Evolutionary conservation across 345 rosid species (phyloP), one percentile per base, ranked within the genome.

Genomic region (Theobroma cacao): DNA sequence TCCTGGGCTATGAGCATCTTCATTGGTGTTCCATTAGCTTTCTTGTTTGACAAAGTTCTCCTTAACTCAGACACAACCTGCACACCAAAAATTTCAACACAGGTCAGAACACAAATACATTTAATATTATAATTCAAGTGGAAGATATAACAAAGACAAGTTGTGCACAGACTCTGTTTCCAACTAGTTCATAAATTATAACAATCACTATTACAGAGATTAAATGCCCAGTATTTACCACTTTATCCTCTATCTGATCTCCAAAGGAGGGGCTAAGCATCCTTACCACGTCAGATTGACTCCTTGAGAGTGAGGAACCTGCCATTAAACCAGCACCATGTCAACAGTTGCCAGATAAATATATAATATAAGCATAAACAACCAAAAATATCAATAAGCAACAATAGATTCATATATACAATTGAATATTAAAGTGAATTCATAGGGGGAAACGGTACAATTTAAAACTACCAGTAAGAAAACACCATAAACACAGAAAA

Each of bases 1-100:
- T 94, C 98, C 79, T 86, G 91, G 50, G 92, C 97, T 66, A 94
- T 86, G 69, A 96, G 92, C 66, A 86, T 89, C 90, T 94, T 96
- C 87, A 91, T 92, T 17, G 95, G 93, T 58, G 95, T 93, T 53
- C 86, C 92, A 75, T 75, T 85, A 13, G 83, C 85, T 81, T 86
- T 91, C 82, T 81, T 89, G 81, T 84, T 80, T 30, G 90, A 89
- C 74, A 88, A 87, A 86, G 82, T 81, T 91, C 91, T 90, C 78
- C 84, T 85, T 48, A 84, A 79, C 80, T 90, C 90, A 31, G 90
- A 80, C 31, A 89, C 84, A 68, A 85, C 79, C 97, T 92, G 88
- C 85, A 85, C 48, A 73, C 75, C 74, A 43, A 48, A 60, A 75
- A 75, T 52, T 22, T 60, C 56, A 75, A 45, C 43, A 76, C 22